A percentile compares a stretch with the other conserved stretches of the same genome.
These are phyloP conservation scores for Aphanomyces astaci DNA, from an alignment of 352 stramenopile genomes.

Conservation along the genomic window DNA sequence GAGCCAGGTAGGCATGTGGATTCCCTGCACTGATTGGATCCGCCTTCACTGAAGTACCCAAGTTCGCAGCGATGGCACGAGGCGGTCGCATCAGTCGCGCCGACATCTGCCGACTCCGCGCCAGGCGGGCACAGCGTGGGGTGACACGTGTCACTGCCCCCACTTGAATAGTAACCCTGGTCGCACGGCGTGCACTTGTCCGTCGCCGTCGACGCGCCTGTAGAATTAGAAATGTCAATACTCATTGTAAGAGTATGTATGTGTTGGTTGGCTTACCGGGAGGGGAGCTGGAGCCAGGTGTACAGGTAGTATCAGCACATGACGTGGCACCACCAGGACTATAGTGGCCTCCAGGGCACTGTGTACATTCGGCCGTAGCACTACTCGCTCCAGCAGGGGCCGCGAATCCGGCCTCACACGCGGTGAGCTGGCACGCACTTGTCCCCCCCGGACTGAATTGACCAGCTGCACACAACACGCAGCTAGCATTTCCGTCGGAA, in stretches of 20 bases:
- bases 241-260: background rate
- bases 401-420: background rate
- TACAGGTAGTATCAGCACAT: background rate
- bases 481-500: background rate
- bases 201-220: background rate
- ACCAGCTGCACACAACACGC: background rate
- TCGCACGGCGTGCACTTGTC: background rate
- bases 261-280: background rate
- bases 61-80: background rate
- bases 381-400: background rate
- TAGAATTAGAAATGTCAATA: background rate
- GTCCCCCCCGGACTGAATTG: background rate
- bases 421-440: background rate
- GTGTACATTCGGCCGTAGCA: background rate
- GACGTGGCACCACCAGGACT: background rate
- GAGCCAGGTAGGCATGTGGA: background rate
- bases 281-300: background rate
- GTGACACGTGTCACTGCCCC: background rate
- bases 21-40: background rate
- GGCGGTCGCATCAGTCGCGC: background rate
- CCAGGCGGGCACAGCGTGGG: background rate
- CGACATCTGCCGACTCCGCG: background rate
- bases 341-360: background rate
- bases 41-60: background rate
- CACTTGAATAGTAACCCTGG: background rate